Percentiles rank a stretch among this genome's conserved stretches.
Conservation (phyloP, 305 asterid species). For the Rubia balearica region DNA sequence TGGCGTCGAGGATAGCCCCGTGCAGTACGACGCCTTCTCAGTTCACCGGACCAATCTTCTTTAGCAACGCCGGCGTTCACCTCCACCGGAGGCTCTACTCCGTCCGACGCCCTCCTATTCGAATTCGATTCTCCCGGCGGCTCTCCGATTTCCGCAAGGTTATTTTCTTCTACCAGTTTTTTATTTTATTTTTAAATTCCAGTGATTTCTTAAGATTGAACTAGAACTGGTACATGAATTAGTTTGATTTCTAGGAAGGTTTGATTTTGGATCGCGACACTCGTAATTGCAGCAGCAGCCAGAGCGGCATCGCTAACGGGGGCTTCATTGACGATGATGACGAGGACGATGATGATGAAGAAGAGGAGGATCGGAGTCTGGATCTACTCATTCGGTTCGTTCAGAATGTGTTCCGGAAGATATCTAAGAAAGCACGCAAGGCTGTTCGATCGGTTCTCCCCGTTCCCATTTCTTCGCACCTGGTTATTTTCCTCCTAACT, state of each 20-base stretch:
- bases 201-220: not conserved
- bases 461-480: conserved; percentile 57
- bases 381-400: conserved; percentile 82
- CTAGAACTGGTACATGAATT: not conserved
- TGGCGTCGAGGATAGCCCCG: conserved; percentile 6
- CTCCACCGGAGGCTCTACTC: conserved; percentile 4
- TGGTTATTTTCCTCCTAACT: conserved; percentile 35
- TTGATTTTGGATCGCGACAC: conserved; percentile 18
- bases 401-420: conserved; percentile 70
- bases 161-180: not conserved
- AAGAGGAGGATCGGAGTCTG: conserved; percentile 77
- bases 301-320: conserved; percentile 41
- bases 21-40: not conserved
- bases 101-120: conserved; percentile 7
- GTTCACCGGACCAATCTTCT: not conserved
- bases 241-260: conserved; percentile 17
- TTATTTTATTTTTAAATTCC: no score
- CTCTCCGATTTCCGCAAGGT: conserved; percentile 26
- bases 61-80: not conserved
- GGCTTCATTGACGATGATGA: conserved; percentile 51
- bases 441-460: conserved; percentile 86
- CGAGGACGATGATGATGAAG: conserved; percentile 64
- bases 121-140: conserved; percentile 17
- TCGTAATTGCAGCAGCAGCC: conserved; percentile 25
- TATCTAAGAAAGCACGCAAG: conserved; percentile 72